Evolutionary conservation across 2,329 filamentous ascomycete genomes (phyloP), one percentile per base, ranked within the genome.

Genomic region (Aspergillus terreus): DNA sequence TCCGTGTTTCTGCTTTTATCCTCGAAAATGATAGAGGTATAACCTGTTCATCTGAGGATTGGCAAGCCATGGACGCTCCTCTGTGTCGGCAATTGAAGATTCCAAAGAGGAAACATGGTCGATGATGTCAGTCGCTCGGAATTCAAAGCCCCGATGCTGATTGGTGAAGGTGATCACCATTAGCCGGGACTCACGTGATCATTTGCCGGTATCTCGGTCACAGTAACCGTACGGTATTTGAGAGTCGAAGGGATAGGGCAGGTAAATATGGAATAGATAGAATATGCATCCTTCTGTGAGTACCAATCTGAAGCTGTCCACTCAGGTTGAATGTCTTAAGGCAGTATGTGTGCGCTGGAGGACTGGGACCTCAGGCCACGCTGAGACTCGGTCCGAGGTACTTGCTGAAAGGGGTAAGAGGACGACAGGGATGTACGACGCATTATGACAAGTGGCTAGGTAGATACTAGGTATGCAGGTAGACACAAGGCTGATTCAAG

Each of bases 101-200:
- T 6, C 40, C 35, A 51, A 50, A 14, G 2, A 25, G 53, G 1
- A 55, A 53, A n/a, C 40, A 42, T 21, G 15, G 17, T 19, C 44
- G 15, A n/a, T 43, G 52, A 53, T 52, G 50, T 49, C 50, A 55
- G 14, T 36, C 7, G 10, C 14, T 47, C 54, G 54, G 54, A 44
- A 46, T 48, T 50, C 46, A 44, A 41, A 17, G 3, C 6, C 15
- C 19, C 3, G 3, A 6, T 15, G 38, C 27, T 47, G n/a, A 56
- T 56, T 56, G 51, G 54, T 51, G 49, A 51, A 50, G 15, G 14
- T 14, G 10, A 17, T 7, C 6, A 4, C 32, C 40, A 41, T 42
- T 52, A 46, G 44, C 52, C 52, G 51, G 51, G 2, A 7, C n/a
- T 27, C 55, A 57, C 49, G 55, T 55, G 55, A 57, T 21, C 44